Conservation (phyloP, 768 basidiomycete genomes). For the Kwoniella sp. region DNA sequence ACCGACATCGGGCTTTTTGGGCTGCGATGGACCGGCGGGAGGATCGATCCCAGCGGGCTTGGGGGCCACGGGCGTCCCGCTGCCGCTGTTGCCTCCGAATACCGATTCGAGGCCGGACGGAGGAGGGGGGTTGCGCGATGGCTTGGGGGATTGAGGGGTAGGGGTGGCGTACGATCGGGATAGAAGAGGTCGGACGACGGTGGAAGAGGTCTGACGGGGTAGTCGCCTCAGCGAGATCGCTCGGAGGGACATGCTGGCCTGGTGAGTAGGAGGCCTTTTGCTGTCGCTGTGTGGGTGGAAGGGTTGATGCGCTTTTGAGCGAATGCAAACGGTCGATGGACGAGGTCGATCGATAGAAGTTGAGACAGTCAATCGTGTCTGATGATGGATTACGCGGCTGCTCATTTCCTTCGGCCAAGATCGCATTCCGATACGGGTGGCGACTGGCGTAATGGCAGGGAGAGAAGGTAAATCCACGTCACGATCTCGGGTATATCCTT, state of each 20-base stretch:
- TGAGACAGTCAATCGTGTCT: background rate
- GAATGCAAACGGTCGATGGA: too few species aligned
- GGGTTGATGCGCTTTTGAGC: too few species aligned
- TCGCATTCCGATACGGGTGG: too few species aligned
- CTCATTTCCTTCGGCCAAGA: slow-evolving; percentile 1
- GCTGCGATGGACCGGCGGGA: slow-evolving; percentile 34
- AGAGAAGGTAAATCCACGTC: too few species aligned
- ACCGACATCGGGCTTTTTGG: slow-evolving; percentile 40
- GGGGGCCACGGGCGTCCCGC: slow-evolving; percentile 33
- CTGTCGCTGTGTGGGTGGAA: too few species aligned
- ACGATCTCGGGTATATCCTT: too few species aligned
- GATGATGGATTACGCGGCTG: slow-evolving; percentile 9
- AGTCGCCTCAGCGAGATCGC: slow-evolving; percentile 25
- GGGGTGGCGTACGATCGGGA: slow-evolving; percentile 37
- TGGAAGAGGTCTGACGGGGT: slow-evolving; percentile 11
- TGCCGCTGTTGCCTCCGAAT: slow-evolving; percentile 31
- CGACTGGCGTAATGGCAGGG: too few species aligned
- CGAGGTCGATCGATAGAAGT: background rate
- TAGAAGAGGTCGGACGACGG: slow-evolving; percentile 13
- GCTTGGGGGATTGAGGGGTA: slow-evolving; percentile 25
- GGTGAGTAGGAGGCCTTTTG: too few species aligned
- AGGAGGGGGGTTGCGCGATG: slow-evolving; percentile 31
- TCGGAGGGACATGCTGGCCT: slow-evolving; percentile 33
- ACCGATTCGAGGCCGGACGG: slow-evolving; percentile 40
- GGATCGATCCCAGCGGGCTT: slow-evolving; percentile 34